A percentile compares a stretch with the other conserved stretches of the same genome.
These are phyloP conservation scores for Sarcomyxa edulis DNA, from an alignment of 768 basidiomycete species.

Conservation along the genomic window DNA sequence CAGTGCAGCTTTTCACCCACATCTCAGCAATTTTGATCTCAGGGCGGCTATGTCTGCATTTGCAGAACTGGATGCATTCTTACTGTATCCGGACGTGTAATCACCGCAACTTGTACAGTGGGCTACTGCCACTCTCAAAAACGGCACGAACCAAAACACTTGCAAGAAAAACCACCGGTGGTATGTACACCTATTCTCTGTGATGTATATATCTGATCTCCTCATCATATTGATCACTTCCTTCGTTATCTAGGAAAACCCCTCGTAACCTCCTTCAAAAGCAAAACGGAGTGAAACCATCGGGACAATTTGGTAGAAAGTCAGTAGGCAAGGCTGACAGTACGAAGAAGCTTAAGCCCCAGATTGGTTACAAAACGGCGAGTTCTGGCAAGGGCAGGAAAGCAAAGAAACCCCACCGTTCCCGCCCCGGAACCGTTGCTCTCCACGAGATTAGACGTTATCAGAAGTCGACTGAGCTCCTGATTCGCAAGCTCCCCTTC, in stretches of 20 bases:
- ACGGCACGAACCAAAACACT: slow-evolving; percentile 86
- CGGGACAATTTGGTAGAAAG: slow-evolving; percentile 77
- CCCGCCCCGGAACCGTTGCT: slow-evolving; percentile 85
- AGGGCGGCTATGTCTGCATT: no score
- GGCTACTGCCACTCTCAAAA: no score
- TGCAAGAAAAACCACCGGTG: slow-evolving; percentile 83
- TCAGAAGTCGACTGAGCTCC: slow-evolving; percentile 89
- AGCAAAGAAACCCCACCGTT: slow-evolving; percentile 92
- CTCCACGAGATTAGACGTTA: slow-evolving; percentile 91
- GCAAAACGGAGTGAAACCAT: no score
- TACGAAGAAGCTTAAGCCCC: slow-evolving; percentile 39
- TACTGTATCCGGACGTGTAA: no score
- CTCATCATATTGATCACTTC: neutral
- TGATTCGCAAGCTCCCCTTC: slow-evolving; percentile 92
- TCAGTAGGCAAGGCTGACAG: slow-evolving; percentile 46
- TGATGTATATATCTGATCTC: no score
- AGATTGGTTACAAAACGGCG: slow-evolving; percentile 17
- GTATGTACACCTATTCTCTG: slow-evolving; percentile 26
- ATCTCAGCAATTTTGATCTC: no score
- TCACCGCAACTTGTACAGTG: no score
- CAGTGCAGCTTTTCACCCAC: no score
- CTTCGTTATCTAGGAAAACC: slow-evolving; percentile 47
- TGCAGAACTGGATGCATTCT: no score
- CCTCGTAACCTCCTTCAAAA: no score
- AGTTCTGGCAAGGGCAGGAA: slow-evolving; percentile 37